These are phyloP conservation scores for Artemisia annua DNA, from an alignment of 129 eudicot genomes.

Conservation along the genomic window DNA sequence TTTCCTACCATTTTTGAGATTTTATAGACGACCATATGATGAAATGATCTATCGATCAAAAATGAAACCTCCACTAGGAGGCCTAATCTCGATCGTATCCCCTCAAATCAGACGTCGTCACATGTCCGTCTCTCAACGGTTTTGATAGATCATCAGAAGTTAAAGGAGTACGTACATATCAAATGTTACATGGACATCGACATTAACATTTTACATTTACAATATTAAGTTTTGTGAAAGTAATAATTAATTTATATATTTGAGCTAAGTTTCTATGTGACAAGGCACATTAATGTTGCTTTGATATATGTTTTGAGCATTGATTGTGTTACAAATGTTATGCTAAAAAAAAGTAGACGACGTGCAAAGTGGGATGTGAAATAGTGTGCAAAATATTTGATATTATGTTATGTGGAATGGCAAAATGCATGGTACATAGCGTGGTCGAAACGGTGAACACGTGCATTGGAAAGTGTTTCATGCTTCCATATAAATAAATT, in stretches of 20 bases:
- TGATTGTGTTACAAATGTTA: conserved; percentile 33
- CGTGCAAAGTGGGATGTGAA: conserved; percentile 78
- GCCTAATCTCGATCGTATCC: conserved; percentile 81
- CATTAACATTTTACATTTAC: not conserved
- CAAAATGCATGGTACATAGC: conserved; percentile 58
- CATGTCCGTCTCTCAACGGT: conserved; percentile 93
- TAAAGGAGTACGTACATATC: conserved; percentile 31
- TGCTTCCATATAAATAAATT: conserved; percentile 27
- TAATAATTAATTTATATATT: conserved; percentile 41
- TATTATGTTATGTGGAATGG: conserved; percentile 33
- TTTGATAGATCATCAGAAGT: conserved; percentile 36
- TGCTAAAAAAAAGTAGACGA: conserved; percentile 38
- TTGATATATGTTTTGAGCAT: conserved; percentile 30
- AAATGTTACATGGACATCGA: conserved; percentile 36
- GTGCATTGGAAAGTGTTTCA: conserved; percentile 39
- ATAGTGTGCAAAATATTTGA: conserved; percentile 36
- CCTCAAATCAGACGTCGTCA: conserved; percentile 80
- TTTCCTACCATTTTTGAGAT: conserved; percentile 55
- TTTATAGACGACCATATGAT: conserved; percentile 88
- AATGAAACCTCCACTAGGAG: conserved; percentile 97
- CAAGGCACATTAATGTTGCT: conserved; percentile 37
- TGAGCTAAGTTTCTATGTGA: conserved; percentile 33
- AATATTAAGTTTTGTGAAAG: conserved; percentile 26
- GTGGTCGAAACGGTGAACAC: conserved; percentile 98
- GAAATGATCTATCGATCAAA: conserved; percentile 92